Evolutionary conservation across 495 filamentous ascomycete genomes (phyloP).

Genomic region (Rhypophila decipiens): DNA sequence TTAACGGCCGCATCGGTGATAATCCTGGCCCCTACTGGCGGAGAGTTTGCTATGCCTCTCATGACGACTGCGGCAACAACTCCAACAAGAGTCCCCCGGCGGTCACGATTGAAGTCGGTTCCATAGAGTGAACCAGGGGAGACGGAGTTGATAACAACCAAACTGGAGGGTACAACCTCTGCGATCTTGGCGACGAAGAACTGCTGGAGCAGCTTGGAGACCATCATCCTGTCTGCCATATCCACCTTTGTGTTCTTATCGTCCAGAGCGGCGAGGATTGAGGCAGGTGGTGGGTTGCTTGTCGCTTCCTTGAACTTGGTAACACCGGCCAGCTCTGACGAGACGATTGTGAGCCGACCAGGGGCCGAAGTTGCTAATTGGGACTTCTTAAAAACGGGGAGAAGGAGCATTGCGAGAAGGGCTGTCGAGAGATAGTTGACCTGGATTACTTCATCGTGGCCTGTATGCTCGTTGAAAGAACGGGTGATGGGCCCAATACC

Average conservation of each 20-base stretch:
- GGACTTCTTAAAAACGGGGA: conserved; percentile 25
- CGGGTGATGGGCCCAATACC: conserved; percentile 17
- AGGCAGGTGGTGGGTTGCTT: too few species aligned
- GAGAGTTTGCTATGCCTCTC: neutral
- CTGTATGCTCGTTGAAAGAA: conserved; percentile 9
- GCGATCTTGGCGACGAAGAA: conserved; percentile 41
- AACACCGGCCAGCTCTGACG: neutral
- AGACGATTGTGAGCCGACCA: conserved; percentile 2
- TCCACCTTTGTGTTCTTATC: conserved; percentile 19
- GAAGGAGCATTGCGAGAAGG: conserved; percentile 30
- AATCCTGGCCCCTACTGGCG: conserved; percentile 1
- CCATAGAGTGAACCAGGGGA: conserved; percentile 15
- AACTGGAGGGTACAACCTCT: conserved; percentile 11
- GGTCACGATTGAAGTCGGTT: neutral
- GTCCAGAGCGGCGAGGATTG: conserved; percentile 27
- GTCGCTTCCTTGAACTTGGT: conserved; percentile 29
- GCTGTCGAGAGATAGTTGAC: conserved; percentile 47
- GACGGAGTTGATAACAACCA: conserved; percentile 5
- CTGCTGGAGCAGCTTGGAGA: conserved; percentile 47
- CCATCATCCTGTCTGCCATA: conserved; percentile 24
- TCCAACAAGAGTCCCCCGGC: neutral
- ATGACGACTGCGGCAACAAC: neutral
- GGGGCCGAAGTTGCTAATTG: neutral
- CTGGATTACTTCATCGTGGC: conserved; percentile 42
- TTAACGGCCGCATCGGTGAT: conserved; percentile 11